Evolutionary conservation across 176 grass and related monocot genomes (phyloP).

Genomic region (Chloris gayana): DNA sequence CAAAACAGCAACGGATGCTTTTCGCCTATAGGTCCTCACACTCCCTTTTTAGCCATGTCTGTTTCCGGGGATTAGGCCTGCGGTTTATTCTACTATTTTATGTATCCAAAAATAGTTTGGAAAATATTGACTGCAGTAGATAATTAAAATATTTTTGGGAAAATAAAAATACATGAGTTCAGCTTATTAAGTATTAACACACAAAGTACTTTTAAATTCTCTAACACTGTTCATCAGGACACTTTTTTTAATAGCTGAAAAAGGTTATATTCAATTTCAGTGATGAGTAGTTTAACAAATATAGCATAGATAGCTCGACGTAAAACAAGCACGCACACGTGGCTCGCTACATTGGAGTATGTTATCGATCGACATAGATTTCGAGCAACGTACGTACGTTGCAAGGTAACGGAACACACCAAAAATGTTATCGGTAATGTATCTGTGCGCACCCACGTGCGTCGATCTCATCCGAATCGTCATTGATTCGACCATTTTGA

Average conservation of each 20-base stretch:
- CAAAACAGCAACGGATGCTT: background rate
- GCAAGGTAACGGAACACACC: background rate
- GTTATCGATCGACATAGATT: background rate
- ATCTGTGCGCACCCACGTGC: background rate
- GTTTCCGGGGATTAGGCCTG: background rate
- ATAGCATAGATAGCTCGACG: background rate
- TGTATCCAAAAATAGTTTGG: background rate
- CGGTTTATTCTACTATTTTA: no score
- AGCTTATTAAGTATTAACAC: background rate
- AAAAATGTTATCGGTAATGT: background rate
- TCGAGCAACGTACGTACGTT: background rate
- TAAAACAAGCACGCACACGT: background rate
- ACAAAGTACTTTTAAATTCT: background rate
- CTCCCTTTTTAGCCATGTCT: background rate
- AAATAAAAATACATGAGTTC: background rate
- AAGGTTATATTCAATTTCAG: background rate
- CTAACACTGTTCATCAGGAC: background rate
- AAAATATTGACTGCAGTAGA: background rate
- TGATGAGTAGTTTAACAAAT: background rate
- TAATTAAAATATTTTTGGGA: background rate
- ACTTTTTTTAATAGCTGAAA: background rate
- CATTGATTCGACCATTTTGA: background rate
- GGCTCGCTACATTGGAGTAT: background rate
- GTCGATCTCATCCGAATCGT: background rate
- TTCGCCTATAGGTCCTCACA: background rate